Conservation (phyloP, 148 eudicot species). For the Cornus suecica region DNA sequence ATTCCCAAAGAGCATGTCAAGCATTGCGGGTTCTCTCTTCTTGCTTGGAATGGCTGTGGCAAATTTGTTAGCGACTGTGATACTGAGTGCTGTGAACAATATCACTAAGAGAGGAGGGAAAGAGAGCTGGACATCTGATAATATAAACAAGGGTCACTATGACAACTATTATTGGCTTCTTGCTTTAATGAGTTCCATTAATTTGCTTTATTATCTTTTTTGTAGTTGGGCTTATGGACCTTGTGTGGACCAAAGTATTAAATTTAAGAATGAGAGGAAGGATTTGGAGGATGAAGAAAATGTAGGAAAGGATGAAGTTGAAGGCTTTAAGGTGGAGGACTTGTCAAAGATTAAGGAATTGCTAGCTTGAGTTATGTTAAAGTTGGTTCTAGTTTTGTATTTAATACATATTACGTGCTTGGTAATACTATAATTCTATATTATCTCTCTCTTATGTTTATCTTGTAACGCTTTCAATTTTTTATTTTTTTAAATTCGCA, state of each 20-base stretch:
- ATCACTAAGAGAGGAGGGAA: conserved; percentile 43
- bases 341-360: background rate
- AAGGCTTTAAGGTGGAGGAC: conserved; percentile 10
- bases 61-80: conserved; percentile 51
- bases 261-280: conserved; percentile 19
- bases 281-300: conserved; percentile 25
- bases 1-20: conserved; percentile 84
- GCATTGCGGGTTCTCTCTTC: conserved; percentile 54
- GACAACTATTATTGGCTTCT: conserved; percentile 79
- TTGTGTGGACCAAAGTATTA: conserved; percentile 31
- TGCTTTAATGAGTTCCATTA: conserved; percentile 49
- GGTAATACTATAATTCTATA: too few relatives aligned
- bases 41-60: conserved; percentile 70
- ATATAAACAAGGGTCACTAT: conserved; percentile 70
- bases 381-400: background rate
- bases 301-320: conserved; percentile 21
- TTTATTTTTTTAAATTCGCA: too few relatives aligned
- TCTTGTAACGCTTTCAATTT: too few relatives aligned
- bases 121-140: conserved; percentile 61
- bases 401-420: background rate
- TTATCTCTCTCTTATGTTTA: too few relatives aligned
- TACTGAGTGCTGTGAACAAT: conserved; percentile 42
- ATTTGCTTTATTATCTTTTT: conserved; percentile 48
- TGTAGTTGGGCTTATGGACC: conserved; percentile 86
- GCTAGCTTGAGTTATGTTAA: background rate